These are phyloP conservation scores for Oemleria cerasiformis DNA, from an alignment of 306 rosid species.

Conservation along the genomic window DNA sequence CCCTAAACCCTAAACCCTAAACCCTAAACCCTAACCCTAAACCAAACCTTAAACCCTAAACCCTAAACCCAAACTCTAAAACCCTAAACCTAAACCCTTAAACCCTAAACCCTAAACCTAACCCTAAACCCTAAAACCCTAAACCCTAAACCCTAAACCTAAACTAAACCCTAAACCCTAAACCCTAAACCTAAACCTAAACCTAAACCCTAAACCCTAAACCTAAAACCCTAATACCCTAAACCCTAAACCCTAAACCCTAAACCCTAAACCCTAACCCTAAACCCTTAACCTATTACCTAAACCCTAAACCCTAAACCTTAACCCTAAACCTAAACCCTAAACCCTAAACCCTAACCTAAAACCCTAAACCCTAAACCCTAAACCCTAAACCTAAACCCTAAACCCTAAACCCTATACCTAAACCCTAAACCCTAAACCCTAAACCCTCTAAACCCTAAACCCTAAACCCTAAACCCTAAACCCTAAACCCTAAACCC, in stretches of 20 bases:
- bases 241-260: slow-evolving; percentile 23
- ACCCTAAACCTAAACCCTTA: slow-evolving; percentile 20
- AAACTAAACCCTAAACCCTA: slow-evolving; percentile 19
- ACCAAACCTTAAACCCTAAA: slow-evolving; percentile 24
- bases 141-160: slow-evolving; percentile 25
- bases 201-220: slow-evolving; percentile 7
- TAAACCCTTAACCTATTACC: slow-evolving; percentile 22
- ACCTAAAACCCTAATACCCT: slow-evolving; percentile 18
- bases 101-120: slow-evolving; percentile 21
- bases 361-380: slow-evolving; percentile 21
- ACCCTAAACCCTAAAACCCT: slow-evolving; percentile 20
- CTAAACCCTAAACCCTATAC: slow-evolving; percentile 15
- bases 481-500: slow-evolving; percentile 25
- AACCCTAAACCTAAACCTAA: slow-evolving; percentile 16
- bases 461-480: slow-evolving; percentile 28
- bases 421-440: slow-evolving; percentile 22
- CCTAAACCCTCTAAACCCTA: slow-evolving; percentile 24
- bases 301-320: slow-evolving; percentile 28
- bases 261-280: slow-evolving; percentile 22
- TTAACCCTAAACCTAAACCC: slow-evolving; percentile 27
- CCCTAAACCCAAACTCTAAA: slow-evolving; percentile 23
- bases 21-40: slow-evolving; percentile 27
- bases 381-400: slow-evolving; percentile 19
- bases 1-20: slow-evolving; percentile 27
- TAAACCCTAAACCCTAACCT: slow-evolving; percentile 22